A percentile compares a stretch with the other conserved stretches of the same genome.
Conservation (phyloP, 192 early-diverging fungal species). For the Backusella tarrabulga region DNA sequence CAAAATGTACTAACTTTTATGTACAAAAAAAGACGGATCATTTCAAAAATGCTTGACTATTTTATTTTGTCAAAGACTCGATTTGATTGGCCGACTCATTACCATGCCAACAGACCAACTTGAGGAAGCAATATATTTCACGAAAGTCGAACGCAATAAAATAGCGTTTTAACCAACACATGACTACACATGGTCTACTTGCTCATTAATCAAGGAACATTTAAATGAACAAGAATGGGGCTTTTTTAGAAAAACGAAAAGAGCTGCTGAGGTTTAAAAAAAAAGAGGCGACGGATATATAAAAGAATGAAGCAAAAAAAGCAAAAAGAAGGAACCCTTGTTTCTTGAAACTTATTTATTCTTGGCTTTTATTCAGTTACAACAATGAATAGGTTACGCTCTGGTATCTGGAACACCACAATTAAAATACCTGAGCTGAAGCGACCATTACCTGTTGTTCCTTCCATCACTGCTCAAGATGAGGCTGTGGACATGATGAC, state of each 20-base stretch:
- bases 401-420: constrained; percentile 4
- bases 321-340: neutral
- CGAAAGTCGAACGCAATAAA: neutral
- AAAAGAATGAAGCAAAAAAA: neutral
- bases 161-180: neutral
- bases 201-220: neutral
- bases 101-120: neutral
- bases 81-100: too few relatives aligned
- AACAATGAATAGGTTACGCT: neutral
- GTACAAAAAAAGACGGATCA: too few relatives aligned
- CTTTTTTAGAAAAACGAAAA: neutral
- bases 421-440: constrained; percentile 24
- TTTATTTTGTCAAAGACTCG: too few relatives aligned
- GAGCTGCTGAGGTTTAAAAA: neutral
- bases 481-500: constrained; percentile 30
- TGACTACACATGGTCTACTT: neutral
- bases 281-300: neutral
- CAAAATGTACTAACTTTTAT: too few relatives aligned
- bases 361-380: neutral
- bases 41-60: too few relatives aligned
- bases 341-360: neutral
- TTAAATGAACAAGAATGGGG: neutral
- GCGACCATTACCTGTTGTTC: neutral
- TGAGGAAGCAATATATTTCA: neutral
- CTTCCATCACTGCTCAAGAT: constrained; percentile 21